Percentiles rank a stretch among this genome's conserved stretches.
Evolutionary conservation across 371 early-diverging fungal species (phyloP).

Genomic region (Mucor racemosus): DNA sequence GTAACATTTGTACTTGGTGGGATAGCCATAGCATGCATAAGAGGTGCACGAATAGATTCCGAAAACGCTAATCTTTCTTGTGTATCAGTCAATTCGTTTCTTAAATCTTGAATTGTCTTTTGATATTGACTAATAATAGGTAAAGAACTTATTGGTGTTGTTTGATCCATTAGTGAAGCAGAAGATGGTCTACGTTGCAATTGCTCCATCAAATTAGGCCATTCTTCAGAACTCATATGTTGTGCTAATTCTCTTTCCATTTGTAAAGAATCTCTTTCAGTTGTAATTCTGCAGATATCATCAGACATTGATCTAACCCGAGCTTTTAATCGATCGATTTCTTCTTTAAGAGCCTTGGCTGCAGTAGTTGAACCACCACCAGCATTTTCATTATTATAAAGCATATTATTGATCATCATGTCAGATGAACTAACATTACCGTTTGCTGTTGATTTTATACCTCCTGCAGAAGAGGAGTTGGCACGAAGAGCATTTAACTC

Average conservation of each 20-base stretch:
- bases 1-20: constrained; percentile 12
- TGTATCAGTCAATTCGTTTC: constrained; percentile 43
- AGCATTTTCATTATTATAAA: constrained; percentile 30
- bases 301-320: constrained; percentile 49
- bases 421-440: constrained; percentile 18
- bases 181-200: constrained; percentile 11
- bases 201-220: constrained; percentile 19
- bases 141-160: constrained; percentile 12
- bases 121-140: constrained; percentile 57
- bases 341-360: constrained; percentile 47
- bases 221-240: constrained; percentile 25
- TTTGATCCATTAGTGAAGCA: background rate
- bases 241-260: constrained; percentile 50
- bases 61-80: constrained; percentile 34
- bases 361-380: constrained; percentile 28
- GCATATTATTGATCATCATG: constrained; percentile 24
- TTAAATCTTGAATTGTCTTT: constrained; percentile 50
- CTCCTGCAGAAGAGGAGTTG: background rate
- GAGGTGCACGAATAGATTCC: constrained; percentile 35
- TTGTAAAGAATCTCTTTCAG: constrained; percentile 61
- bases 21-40: constrained; percentile 41
- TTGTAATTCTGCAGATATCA: constrained; percentile 54
- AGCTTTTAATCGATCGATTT: constrained; percentile 53
- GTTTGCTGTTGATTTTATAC: constrained; percentile 12
- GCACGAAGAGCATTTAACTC: constrained; percentile 58